Conservation (phyloP, 1,284 basidiomycete genomes). For the Boletus albobrunnescens region DNA sequence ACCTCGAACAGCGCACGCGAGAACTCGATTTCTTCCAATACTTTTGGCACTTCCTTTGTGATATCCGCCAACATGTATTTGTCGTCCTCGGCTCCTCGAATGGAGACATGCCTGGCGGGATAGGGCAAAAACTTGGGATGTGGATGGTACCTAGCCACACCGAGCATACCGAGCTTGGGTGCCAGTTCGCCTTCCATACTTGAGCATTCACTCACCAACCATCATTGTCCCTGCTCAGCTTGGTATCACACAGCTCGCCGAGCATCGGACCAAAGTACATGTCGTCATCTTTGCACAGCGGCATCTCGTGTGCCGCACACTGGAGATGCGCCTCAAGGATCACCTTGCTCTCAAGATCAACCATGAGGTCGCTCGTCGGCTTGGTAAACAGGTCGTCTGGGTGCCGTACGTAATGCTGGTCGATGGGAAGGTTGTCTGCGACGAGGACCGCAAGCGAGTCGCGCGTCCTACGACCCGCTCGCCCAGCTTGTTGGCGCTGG, state of each 20-base stretch:
- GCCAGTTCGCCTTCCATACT: not conserved
- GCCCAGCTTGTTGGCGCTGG: slow-evolving; percentile 83
- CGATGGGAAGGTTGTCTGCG: slow-evolving; percentile 68
- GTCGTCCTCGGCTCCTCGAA: slow-evolving; percentile 77
- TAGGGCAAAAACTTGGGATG: slow-evolving; percentile 75
- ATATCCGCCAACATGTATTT: slow-evolving; percentile 76
- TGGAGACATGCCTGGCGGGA: slow-evolving; percentile 70
- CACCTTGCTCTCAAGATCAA: slow-evolving; percentile 75
- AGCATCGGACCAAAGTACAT: slow-evolving; percentile 69
- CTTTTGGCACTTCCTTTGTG: slow-evolving; percentile 42
- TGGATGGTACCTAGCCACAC: slow-evolving; percentile 64
- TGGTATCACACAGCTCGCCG: slow-evolving; percentile 52
- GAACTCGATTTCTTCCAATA: slow-evolving; percentile 85
- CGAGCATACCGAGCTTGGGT: not conserved
- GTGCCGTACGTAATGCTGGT: slow-evolving; percentile 73
- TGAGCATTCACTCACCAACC: slow-evolving; percentile 54
- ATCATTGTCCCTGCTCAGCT: slow-evolving; percentile 58
- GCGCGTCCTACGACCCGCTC: slow-evolving; percentile 79
- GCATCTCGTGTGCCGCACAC: slow-evolving; percentile 87
- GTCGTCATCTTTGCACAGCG: slow-evolving; percentile 63
- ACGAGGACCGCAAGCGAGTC: slow-evolving; percentile 83
- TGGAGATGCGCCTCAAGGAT: slow-evolving; percentile 84
- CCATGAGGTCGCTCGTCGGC: slow-evolving; percentile 57
- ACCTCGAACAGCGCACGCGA: slow-evolving; percentile 85
- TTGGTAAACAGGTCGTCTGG: slow-evolving; percentile 70